phyloP scores from a whole-genome alignment of 495 filamentous ascomycete genomes.

The Glonium stellatum region DNA sequence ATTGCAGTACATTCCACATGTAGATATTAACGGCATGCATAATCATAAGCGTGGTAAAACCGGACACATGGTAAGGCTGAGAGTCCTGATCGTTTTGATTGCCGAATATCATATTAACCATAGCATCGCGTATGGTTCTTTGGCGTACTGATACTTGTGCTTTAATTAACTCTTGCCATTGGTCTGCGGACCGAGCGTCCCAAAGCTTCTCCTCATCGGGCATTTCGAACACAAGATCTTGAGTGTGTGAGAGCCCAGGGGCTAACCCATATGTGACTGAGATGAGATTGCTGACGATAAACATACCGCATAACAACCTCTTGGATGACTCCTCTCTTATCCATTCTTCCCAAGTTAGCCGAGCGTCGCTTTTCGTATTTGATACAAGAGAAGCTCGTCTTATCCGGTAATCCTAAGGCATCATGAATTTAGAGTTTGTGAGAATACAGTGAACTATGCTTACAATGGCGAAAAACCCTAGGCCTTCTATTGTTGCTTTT shows the following conservation, averaged over 20 bases:
- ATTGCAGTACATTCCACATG: conserved; percentile 12
- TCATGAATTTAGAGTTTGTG: background rate
- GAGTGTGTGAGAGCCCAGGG: conserved; percentile 6
- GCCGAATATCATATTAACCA: conserved; percentile 7
- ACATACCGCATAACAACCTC: conserved; percentile 13
- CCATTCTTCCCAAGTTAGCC: conserved; percentile 17
- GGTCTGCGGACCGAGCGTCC: conserved; percentile 8
- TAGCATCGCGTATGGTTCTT: conserved; percentile 10
- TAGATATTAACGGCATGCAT: conserved; percentile 18
- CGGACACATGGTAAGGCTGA: conserved; percentile 1
- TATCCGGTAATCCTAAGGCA: conserved; percentile 9
- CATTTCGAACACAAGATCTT: conserved; percentile 16
- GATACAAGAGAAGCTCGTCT: conserved; percentile 1
- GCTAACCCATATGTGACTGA: conserved; percentile 10
- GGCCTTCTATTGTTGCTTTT: conserved; percentile 2
- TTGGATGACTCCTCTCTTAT: conserved; percentile 11
- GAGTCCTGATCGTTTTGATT: background rate
- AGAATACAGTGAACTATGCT: background rate
- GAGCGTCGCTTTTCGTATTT: background rate
- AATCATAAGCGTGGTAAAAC: conserved; percentile 12
- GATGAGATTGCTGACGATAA: conserved; percentile 17
- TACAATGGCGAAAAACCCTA: conserved; percentile 10
- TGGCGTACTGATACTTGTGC: background rate
- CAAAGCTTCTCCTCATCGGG: conserved; percentile 11
- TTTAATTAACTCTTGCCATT: conserved; percentile 4